phyloP scores from a whole-genome alignment of 1,284 basidiomycete genomes.

The Leccinum pachyderme region DNA sequence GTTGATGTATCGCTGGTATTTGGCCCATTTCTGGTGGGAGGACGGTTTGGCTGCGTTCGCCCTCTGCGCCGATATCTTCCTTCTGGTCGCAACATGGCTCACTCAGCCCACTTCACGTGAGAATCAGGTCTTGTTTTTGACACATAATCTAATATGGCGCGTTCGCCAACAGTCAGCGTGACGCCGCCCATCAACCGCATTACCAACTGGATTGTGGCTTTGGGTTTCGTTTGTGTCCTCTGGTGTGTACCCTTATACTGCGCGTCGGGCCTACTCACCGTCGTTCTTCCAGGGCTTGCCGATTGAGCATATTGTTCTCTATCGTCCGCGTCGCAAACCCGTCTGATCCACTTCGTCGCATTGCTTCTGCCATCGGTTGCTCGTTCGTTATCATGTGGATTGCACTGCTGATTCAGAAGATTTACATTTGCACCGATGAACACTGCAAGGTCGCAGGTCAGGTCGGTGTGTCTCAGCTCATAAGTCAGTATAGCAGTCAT shows the following conservation, averaged over 20 bases:
- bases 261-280: not conserved
- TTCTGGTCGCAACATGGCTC: slow-evolving; percentile 12
- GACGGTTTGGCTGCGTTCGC: slow-evolving; percentile 27
- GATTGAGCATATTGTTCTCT: slow-evolving; percentile 26
- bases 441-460: slow-evolving; percentile 5
- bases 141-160: not conserved
- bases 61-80: slow-evolving; percentile 18
- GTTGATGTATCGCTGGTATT: slow-evolving; percentile 22
- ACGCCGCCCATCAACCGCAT: not conserved
- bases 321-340: slow-evolving; percentile 20
- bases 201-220: slow-evolving; percentile 12
- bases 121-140: not conserved
- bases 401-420: slow-evolving; percentile 17
- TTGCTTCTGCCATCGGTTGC: slow-evolving; percentile 7
- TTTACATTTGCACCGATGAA: slow-evolving; percentile 7
- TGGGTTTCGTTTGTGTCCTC: slow-evolving; percentile 21
- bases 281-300: slow-evolving; percentile 17
- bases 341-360: slow-evolving; percentile 6
- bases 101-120: slow-evolving; percentile 5
- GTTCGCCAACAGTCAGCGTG: not conserved
- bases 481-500: slow-evolving; percentile 17
- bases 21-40: slow-evolving; percentile 28
- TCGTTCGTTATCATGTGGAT: slow-evolving; percentile 28
- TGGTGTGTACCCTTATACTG: slow-evolving; percentile 15
- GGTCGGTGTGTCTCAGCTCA: slow-evolving; percentile 17